Conservation (phyloP, 2,329 filamentous ascomycete species). For the Fusarium sulawesiense region DNA sequence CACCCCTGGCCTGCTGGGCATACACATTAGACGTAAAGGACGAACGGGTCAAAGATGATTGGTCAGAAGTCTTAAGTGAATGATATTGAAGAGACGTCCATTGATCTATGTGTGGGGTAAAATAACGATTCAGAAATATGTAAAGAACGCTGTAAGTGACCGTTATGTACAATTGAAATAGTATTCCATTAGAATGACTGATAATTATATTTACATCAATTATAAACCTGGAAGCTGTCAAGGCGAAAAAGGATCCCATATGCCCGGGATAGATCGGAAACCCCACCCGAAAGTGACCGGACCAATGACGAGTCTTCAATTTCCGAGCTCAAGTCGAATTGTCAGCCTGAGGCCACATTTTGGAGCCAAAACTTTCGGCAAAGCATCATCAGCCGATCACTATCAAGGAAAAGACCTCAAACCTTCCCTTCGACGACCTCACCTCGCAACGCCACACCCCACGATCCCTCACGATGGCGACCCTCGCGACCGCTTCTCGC, state of each 20-base stretch:
- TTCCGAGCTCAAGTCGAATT: conserved; percentile 55
- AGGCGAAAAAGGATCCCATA: conserved; percentile 32
- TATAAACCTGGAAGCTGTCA: conserved; percentile 22
- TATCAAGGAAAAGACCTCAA: conserved; percentile 63
- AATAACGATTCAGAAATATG: neutral
- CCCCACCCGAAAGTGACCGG: conserved; percentile 41
- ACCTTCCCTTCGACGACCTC: conserved; percentile 46
- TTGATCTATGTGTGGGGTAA: conserved; percentile 14
- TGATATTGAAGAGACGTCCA: conserved; percentile 6
- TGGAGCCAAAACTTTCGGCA: conserved; percentile 57
- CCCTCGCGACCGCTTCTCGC: conserved; percentile 75
- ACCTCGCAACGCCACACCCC: conserved; percentile 46
- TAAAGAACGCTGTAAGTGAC: no score
- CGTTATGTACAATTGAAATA: neutral
- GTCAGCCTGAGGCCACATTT: conserved; percentile 58
- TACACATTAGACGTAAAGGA: conserved; percentile 32
- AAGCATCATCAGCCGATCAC: conserved; percentile 54
- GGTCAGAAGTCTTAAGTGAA: conserved; percentile 22
- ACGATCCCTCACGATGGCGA: conserved; percentile 66
- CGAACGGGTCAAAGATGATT: conserved; percentile 43
- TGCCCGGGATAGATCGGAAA: conserved; percentile 49
- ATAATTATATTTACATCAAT: neutral
- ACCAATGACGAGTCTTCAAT: conserved; percentile 62
- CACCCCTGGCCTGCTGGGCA: neutral
- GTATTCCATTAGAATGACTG: conserved; percentile 4